phyloP scores from a whole-genome alignment of 1,284 basidiomycete species.

The Moesziomyces sp. region DNA sequence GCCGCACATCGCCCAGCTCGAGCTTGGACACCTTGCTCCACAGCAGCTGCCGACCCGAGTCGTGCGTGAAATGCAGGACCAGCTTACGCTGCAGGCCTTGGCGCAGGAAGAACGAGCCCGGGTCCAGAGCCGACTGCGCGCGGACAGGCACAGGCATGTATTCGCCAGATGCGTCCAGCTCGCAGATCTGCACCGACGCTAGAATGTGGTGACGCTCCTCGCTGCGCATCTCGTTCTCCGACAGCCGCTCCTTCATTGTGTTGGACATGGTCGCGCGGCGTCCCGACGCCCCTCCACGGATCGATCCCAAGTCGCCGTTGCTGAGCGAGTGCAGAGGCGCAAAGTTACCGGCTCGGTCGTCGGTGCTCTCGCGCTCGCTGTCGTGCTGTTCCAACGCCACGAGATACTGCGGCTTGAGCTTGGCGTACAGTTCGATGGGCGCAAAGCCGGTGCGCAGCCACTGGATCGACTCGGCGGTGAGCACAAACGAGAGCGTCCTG shows the following conservation, averaged over 20 bases:
- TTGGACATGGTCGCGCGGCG: conserved; percentile 14
- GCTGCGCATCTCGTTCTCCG: conserved; percentile 88
- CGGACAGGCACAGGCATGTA: conserved; percentile 86
- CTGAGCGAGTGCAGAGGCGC: conserved; percentile 23
- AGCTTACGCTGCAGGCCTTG: conserved; percentile 92
- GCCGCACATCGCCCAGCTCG: conserved; percentile 81
- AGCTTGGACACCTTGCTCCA: conserved; percentile 84
- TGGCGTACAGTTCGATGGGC: conserved; percentile 57
- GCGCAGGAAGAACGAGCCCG: conserved; percentile 86
- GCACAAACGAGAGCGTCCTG: conserved; percentile 54
- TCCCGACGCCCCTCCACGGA: neutral
- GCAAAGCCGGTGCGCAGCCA: conserved; percentile 42
- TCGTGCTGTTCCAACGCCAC: conserved; percentile 48
- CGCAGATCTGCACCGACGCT: conserved; percentile 84
- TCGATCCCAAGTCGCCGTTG: conserved; percentile 2
- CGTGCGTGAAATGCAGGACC: conserved; percentile 80
- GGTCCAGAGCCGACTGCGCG: conserved; percentile 80
- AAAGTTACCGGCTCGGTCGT: conserved; percentile 8
- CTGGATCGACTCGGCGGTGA: conserved; percentile 43
- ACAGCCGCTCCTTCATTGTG: conserved; percentile 69
- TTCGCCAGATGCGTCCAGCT: conserved; percentile 84
- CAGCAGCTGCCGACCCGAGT: conserved; percentile 86
- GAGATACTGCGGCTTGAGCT: conserved; percentile 38
- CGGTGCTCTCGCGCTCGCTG: conserved; percentile 28
- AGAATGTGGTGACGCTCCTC: conserved; percentile 89